Evolutionary conservation across 495 filamentous ascomycete genomes (phyloP).

Genomic region (Neurospora tetraspora): DNA sequence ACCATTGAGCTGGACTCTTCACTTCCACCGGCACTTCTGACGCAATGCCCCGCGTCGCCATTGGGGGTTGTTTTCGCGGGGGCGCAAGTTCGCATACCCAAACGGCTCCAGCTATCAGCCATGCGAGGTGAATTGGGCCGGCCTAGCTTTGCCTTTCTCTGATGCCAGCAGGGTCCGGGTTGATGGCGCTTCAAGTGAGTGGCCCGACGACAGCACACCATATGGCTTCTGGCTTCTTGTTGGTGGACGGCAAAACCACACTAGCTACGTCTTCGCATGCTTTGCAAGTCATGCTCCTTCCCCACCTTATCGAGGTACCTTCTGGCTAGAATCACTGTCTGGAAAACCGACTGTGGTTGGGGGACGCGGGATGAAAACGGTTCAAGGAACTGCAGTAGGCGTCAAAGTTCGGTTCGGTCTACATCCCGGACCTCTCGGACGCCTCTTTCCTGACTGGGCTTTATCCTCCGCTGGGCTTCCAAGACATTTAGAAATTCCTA

Average conservation of each 20-base stretch:
- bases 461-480: not conserved
- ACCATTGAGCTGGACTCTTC: not conserved
- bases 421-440: not conserved
- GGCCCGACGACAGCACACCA: constrained; percentile 10
- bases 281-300: constrained; percentile 22
- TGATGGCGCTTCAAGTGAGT: constrained; percentile 12
- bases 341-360: not conserved
- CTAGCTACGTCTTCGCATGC: constrained; percentile 18
- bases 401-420: not conserved
- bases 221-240: constrained; percentile 7
- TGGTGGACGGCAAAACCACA: constrained; percentile 7
- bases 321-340: not conserved
- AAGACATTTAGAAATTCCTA: not conserved
- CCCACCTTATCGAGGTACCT: constrained; percentile 8
- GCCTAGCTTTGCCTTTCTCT: constrained; percentile 7
- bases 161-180: constrained; percentile 16
- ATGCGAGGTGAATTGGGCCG: constrained; percentile 10
- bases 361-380: not conserved
- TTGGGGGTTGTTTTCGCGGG: constrained; percentile 4
- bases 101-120: constrained; percentile 3
- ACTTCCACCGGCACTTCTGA: constrained; percentile 4
- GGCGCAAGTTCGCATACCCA: not conserved
- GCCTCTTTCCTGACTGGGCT: not conserved
- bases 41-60: constrained; percentile 11
- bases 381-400: not conserved